Conservation (phyloP, 208 protist species). For the Phytomonas sp. region DNA sequence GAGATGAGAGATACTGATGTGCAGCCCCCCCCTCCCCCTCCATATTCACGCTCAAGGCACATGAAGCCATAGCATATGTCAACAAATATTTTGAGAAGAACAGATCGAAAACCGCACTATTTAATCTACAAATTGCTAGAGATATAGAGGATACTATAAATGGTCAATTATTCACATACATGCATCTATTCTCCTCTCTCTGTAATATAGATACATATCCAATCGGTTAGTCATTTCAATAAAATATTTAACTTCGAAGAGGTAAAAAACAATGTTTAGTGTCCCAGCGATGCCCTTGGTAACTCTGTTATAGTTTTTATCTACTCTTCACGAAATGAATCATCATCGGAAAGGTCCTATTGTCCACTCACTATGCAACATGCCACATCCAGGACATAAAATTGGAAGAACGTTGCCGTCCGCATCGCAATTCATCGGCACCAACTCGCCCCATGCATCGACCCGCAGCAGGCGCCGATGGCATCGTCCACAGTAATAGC, state of each 20-base stretch:
- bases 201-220: background rate
- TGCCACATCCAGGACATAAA: constrained; percentile 67
- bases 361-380: constrained; percentile 61
- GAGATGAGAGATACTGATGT: background rate
- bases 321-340: background rate
- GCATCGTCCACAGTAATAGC: constrained; percentile 72
- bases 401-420: constrained; percentile 60
- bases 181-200: too few relatives aligned
- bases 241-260: background rate
- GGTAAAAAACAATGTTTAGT: background rate
- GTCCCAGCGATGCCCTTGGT: background rate
- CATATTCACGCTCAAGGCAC: background rate
- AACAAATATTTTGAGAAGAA: background rate
- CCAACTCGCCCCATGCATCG: constrained; percentile 62
- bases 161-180: background rate
- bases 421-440: constrained; percentile 64
- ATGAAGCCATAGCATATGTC: background rate
- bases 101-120: background rate
- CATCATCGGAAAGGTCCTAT: constrained; percentile 29
- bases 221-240: background rate
- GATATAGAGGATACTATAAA: background rate
- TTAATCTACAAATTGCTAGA: background rate
- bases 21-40: background rate
- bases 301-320: background rate
- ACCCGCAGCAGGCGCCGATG: constrained; percentile 59